Conservation (phyloP, 2,329 filamentous ascomycete genomes). For the Xylariales sp. region DNA sequence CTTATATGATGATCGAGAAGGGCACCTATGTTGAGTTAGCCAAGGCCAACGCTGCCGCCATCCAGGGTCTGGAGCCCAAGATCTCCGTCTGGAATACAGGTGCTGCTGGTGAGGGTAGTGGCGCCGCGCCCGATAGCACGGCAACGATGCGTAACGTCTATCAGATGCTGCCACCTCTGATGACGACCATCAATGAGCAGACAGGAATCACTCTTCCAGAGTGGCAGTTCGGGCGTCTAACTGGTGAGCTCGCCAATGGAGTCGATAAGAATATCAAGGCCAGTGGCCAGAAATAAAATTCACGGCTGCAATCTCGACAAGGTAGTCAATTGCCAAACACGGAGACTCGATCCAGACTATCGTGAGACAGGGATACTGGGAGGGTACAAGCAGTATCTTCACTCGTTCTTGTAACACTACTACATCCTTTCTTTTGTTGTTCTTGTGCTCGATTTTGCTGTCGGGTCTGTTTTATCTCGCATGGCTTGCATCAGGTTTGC, state of each 20-base stretch:
- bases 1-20: conserved; percentile 84
- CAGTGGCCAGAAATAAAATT: conserved; percentile 20
- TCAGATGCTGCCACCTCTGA: conserved; percentile 76
- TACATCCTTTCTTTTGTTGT: too few relatives aligned
- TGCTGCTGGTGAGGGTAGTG: conserved; percentile 33
- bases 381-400: too few relatives aligned
- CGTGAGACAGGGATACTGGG: too few relatives aligned
- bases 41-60: conserved; percentile 27
- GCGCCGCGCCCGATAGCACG: conserved; percentile 51
- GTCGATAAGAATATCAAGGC: conserved; percentile 34
- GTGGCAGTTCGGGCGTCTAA: conserved; percentile 62
- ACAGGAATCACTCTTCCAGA: conserved; percentile 76
- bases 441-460: too few relatives aligned
- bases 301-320: not conserved
- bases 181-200: conserved; percentile 84
- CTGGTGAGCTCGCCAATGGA: conserved; percentile 24
- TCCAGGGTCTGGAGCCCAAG: conserved; percentile 74
- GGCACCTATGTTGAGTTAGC: conserved; percentile 68
- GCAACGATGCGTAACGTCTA: conserved; percentile 75
- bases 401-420: too few relatives aligned
- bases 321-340: not conserved
- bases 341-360: too few relatives aligned
- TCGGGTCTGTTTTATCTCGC: too few relatives aligned
- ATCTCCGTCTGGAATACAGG: conserved; percentile 90
- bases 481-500: too few relatives aligned